Evolutionary conservation across 2,329 filamentous ascomycete genomes (phyloP).

Genomic region (Xylariaceae sp.): DNA sequence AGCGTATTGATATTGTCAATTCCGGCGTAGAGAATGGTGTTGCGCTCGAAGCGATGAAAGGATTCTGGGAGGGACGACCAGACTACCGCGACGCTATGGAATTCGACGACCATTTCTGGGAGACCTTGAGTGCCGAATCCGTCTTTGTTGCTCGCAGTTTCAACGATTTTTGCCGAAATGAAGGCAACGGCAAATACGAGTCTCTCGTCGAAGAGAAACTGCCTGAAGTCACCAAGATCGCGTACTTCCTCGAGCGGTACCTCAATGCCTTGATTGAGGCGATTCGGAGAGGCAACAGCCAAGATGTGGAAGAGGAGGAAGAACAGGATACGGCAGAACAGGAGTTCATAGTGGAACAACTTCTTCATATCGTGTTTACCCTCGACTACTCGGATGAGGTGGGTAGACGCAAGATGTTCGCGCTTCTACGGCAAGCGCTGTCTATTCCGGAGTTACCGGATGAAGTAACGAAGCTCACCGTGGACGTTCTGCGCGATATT

Average conservation of each 20-base stretch:
- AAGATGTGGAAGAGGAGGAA: slow-evolving; percentile 52
- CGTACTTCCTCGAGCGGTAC: slow-evolving; percentile 79
- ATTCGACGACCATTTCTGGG: slow-evolving; percentile 73
- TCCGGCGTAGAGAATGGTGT: slow-evolving; percentile 86
- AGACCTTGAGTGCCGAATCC: slow-evolving; percentile 75
- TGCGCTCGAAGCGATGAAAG: slow-evolving; percentile 87
- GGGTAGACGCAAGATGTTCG: slow-evolving; percentile 92
- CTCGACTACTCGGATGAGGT: slow-evolving; percentile 98
- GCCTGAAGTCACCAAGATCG: slow-evolving; percentile 87
- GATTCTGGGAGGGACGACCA: slow-evolving; percentile 90
- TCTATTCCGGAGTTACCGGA: slow-evolving; percentile 85
- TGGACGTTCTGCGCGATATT: slow-evolving; percentile 76
- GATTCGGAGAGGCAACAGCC: slow-evolving; percentile 50
- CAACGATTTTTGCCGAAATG: slow-evolving; percentile 82
- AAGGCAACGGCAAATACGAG: slow-evolving; percentile 69
- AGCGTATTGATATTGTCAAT: slow-evolving; percentile 89
- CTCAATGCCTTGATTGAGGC: slow-evolving; percentile 63
- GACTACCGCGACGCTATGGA: slow-evolving; percentile 69
- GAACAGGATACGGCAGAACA: slow-evolving; percentile 82
- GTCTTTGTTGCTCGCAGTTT: slow-evolving; percentile 88
- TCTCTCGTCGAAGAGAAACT: slow-evolving; percentile 83
- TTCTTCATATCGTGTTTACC: slow-evolving; percentile 85
- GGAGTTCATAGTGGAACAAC: slow-evolving; percentile 92
- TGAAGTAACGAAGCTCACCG: slow-evolving; percentile 80
- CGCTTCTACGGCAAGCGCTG: slow-evolving; percentile 76